phyloP scores from a whole-genome alignment of 2,329 filamentous ascomycete species.

The Hymenoscyphus albidus region DNA sequence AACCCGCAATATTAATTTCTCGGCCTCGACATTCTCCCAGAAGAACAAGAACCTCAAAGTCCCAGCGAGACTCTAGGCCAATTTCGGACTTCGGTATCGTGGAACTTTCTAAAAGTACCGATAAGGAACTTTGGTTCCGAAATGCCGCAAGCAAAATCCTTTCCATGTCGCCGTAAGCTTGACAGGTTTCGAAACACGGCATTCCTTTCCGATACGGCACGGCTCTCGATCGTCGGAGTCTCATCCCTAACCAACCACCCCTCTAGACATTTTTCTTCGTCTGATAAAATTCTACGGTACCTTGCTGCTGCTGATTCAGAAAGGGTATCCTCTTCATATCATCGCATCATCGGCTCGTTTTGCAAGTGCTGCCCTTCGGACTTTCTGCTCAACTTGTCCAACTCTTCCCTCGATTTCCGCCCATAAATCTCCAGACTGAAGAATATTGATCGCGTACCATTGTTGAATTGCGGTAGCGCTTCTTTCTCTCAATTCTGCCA shows the following conservation, averaged over 20 bases:
- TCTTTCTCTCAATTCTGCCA: conserved; percentile 30
- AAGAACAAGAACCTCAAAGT: background rate
- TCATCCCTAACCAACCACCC: background rate
- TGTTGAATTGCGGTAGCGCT: conserved; percentile 32
- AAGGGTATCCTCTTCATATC: background rate
- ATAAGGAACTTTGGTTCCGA: no score
- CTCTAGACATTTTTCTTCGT: background rate
- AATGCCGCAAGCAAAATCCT: background rate
- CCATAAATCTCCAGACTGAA: conserved; percentile 34
- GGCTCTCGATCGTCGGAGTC: background rate
- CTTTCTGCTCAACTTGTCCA: conserved; percentile 29
- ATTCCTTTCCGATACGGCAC: background rate
- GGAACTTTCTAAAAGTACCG: background rate
- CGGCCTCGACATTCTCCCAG: background rate
- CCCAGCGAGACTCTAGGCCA: background rate
- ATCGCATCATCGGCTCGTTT: conserved; percentile 8
- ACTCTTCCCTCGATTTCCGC: conserved; percentile 34
- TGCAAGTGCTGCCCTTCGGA: conserved; percentile 24
- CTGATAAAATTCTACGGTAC: background rate
- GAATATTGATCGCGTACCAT: conserved; percentile 33
- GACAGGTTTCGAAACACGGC: background rate
- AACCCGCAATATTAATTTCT: background rate
- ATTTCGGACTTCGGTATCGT: background rate
- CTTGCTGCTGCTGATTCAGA: background rate
- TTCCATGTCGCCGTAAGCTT: background rate